A percentile compares a stretch with the other conserved stretches of the same genome.
phyloP scores from a whole-genome alignment of 805 yeast genomes.

The Metschnikowia gelsemii region DNA sequence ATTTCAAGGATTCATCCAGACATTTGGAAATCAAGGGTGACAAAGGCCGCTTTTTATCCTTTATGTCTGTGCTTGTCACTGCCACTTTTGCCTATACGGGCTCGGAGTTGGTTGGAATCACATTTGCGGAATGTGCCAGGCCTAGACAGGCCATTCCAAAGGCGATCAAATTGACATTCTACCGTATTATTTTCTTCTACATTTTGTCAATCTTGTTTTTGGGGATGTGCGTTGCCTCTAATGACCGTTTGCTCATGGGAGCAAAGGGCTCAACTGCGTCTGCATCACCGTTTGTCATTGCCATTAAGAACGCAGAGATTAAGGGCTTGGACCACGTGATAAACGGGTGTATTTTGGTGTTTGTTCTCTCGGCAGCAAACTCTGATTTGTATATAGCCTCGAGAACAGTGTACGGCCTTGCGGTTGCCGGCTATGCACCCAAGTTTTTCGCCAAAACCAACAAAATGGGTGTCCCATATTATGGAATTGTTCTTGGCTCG shows the following conservation, averaged over 20 bases:
- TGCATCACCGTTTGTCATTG: constrained; percentile 25
- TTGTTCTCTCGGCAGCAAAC: constrained; percentile 26
- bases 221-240: constrained; percentile 54
- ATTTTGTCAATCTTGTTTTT: constrained; percentile 57
- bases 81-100: constrained; percentile 73
- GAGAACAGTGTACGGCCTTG: constrained; percentile 23
- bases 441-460: constrained; percentile 45
- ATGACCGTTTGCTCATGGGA: constrained; percentile 20
- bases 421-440: constrained; percentile 24
- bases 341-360: constrained; percentile 23
- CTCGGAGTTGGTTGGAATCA: constrained; percentile 67
- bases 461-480: constrained; percentile 69
- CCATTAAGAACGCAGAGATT: constrained; percentile 24
- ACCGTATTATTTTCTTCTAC: constrained; percentile 63
- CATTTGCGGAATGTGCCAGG: constrained; percentile 70
- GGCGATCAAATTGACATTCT: constrained; percentile 68
- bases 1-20: constrained; percentile 44
- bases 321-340: constrained; percentile 24
- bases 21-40: constrained; percentile 39
- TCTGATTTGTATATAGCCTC: constrained; percentile 25
- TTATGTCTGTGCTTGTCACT: constrained; percentile 59
- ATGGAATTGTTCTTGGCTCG: constrained; percentile 51
- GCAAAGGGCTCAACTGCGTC: constrained; percentile 19
- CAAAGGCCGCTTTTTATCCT: constrained; percentile 59
- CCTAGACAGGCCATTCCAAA: constrained; percentile 67